These are phyloP conservation scores for Lasiosphaeria miniovina DNA, from an alignment of 495 filamentous ascomycete species.

Conservation along the genomic window DNA sequence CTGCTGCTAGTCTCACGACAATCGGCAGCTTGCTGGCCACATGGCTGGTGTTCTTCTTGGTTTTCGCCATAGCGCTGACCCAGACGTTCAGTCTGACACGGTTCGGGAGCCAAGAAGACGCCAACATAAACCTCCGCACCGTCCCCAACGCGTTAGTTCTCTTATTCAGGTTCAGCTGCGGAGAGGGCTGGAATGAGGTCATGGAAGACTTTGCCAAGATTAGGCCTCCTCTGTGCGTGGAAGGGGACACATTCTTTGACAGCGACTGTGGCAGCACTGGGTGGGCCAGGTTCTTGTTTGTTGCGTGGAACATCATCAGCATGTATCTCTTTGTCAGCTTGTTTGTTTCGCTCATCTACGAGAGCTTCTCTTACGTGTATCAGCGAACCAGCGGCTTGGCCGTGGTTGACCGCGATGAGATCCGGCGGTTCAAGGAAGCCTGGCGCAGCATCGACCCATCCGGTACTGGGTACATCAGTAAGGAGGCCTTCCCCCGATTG, in stretches of 20 bases:
- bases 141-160: conserved; percentile 92
- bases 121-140: conserved; percentile 88
- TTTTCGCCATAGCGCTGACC: conserved; percentile 93
- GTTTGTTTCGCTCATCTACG: conserved; percentile 98
- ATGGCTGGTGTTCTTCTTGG: conserved; percentile 94
- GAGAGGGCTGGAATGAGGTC: conserved; percentile 92
- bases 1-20: conserved; percentile 86
- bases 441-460: conserved; percentile 94
- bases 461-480: conserved; percentile 86
- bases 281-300: conserved; percentile 87
- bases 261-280: conserved; percentile 87
- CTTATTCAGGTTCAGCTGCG: conserved; percentile 86
- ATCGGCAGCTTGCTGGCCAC: conserved; percentile 93
- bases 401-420: conserved; percentile 83
- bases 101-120: conserved; percentile 68
- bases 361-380: conserved; percentile 99
- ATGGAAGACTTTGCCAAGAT: conserved; percentile 95
- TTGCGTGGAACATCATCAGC: conserved; percentile 97
- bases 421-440: conserved; percentile 94
- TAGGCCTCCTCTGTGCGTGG: conserved; percentile 70
- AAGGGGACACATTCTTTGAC: conserved; percentile 63
- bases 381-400: conserved; percentile 87
- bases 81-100: conserved; percentile 95
- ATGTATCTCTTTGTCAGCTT: conserved; percentile 99
- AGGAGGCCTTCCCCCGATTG: conserved; percentile 85